Conservation (phyloP, 1,284 basidiomycete species). For the Lentinus polychrous region DNA sequence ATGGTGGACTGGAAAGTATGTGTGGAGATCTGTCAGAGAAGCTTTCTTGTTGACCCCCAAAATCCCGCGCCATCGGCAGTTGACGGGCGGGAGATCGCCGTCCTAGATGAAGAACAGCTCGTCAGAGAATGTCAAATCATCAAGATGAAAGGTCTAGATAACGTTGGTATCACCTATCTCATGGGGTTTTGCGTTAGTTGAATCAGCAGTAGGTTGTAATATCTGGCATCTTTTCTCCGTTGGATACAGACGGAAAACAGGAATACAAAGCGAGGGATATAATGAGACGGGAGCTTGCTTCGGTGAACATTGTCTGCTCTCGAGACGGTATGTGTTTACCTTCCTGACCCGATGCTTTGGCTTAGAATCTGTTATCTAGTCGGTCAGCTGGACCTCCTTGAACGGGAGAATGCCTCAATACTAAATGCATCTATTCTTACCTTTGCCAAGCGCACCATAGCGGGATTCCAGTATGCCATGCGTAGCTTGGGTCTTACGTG, state of each 20-base stretch:
- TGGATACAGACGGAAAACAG: conserved; percentile 38
- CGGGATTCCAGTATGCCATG: conserved; percentile 43
- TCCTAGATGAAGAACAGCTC: conserved; percentile 34
- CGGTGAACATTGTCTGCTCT: conserved; percentile 35
- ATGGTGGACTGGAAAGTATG: conserved; percentile 42
- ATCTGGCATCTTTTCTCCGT: conserved; percentile 43
- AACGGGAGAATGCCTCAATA: conserved; percentile 58
- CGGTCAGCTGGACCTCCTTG: conserved; percentile 48
- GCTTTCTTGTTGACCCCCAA: neutral
- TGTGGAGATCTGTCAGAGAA: neutral
- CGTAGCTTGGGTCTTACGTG: conserved; percentile 37
- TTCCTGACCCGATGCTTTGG: conserved; percentile 18
- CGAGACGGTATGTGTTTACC: conserved; percentile 26
- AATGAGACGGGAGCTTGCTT: conserved; percentile 30
- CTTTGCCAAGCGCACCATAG: conserved; percentile 44
- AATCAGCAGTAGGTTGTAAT: conserved; percentile 28
- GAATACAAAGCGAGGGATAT: conserved; percentile 39
- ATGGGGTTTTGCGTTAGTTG: neutral
- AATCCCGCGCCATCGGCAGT: conserved; percentile 18
- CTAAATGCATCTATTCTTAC: conserved; percentile 51
- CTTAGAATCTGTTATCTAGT: conserved; percentile 26
- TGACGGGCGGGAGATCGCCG: conserved; percentile 40
- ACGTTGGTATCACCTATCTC: conserved; percentile 16
- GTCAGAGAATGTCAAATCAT: conserved; percentile 35
- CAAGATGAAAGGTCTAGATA: conserved; percentile 32